Percentiles rank a stretch among this genome's conserved stretches.
Evolutionary conservation across 192 early-diverging fungal species (phyloP).

Genomic region (Powellomyces hirtus): DNA sequence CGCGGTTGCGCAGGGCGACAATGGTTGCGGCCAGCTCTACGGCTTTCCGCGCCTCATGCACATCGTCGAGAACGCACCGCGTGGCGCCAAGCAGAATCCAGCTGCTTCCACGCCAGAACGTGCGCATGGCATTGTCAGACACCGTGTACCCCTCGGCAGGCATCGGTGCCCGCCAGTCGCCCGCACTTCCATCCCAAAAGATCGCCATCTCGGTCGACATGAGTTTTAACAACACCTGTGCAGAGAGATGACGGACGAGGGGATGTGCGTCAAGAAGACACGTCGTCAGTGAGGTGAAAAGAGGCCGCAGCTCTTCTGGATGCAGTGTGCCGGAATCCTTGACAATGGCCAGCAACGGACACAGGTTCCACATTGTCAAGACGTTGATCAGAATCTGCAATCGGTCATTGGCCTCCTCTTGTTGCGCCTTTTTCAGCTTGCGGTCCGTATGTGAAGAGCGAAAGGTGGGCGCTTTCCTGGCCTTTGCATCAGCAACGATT

Average conservation of each 20-base stretch:
- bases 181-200: slow-evolving; percentile 70
- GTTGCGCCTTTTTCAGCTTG: slow-evolving; percentile 43
- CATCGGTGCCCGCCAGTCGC: slow-evolving; percentile 36
- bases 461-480: slow-evolving; percentile 20
- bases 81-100: slow-evolving; percentile 61
- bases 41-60: slow-evolving; percentile 9
- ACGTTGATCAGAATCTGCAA: slow-evolving; percentile 78
- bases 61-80: slow-evolving; percentile 70
- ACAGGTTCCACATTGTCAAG: slow-evolving; percentile 69
- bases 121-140: slow-evolving; percentile 60
- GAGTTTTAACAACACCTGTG: slow-evolving; percentile 69
- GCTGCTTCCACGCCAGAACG: slow-evolving; percentile 75
- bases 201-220: slow-evolving; percentile 68
- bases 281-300: slow-evolving; percentile 70
- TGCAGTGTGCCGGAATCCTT: slow-evolving; percentile 57
- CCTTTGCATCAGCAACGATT: slow-evolving; percentile 13
- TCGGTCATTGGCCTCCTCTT: slow-evolving; percentile 64
- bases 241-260: slow-evolving; percentile 69
- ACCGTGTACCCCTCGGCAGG: neutral
- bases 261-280: slow-evolving; percentile 73
- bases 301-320: slow-evolving; percentile 69
- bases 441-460: slow-evolving; percentile 37
- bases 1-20: slow-evolving; percentile 35
- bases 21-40: slow-evolving; percentile 29
- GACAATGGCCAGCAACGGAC: slow-evolving; percentile 73